phyloP scores from a whole-genome alignment of 148 eudicot genomes.

The Nepenthes gracilis region DNA sequence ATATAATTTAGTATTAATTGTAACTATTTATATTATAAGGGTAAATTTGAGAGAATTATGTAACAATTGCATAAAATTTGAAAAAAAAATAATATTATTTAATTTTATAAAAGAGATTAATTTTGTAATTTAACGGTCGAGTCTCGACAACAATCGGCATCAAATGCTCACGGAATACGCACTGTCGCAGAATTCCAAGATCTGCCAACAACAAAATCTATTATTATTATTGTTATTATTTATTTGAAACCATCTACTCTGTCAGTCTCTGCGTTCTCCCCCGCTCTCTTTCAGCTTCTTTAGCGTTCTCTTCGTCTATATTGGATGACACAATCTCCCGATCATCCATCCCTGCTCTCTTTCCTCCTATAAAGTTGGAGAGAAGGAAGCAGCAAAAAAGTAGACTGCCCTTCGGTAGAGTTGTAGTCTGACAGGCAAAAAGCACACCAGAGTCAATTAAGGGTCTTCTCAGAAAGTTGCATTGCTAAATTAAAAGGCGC shows the following conservation, averaged over 20 bases:
- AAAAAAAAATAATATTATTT: too few species aligned
- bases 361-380: slow-evolving; percentile 11
- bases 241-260: too few species aligned
- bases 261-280: not conserved
- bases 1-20: too few species aligned
- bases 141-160: slow-evolving; percentile 48
- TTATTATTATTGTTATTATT: not conserved
- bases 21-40: too few species aligned
- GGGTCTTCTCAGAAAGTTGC: slow-evolving; percentile 17
- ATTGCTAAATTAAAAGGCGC: slow-evolving; percentile 18
- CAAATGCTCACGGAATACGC: slow-evolving; percentile 53
- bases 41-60: too few species aligned
- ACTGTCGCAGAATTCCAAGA: slow-evolving; percentile 50
- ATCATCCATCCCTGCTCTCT: not conserved
- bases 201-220: slow-evolving; percentile 16
- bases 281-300: not conserved
- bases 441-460: slow-evolving; percentile 1
- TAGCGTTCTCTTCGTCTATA: not conserved
- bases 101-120: too few species aligned
- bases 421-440: not conserved
- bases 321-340: not conserved
- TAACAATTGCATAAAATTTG: too few species aligned
- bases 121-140: too few species aligned
- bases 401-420: slow-evolving; percentile 1
- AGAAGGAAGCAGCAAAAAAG: slow-evolving; percentile 9